Conservation (phyloP, 805 yeast genomes). For the Spathaspora boniae region DNA sequence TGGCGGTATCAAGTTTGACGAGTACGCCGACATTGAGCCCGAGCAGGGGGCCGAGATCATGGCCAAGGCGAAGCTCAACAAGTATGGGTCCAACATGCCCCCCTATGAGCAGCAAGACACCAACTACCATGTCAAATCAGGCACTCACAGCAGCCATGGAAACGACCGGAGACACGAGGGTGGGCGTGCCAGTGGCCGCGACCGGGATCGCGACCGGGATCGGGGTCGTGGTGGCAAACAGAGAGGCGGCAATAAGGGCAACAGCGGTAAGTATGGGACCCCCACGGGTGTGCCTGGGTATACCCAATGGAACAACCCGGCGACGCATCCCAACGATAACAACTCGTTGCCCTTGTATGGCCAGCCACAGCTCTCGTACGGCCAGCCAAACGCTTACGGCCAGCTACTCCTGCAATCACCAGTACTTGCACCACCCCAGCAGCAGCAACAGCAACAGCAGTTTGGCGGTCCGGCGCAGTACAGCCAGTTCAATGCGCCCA, state of each 20-base stretch:
- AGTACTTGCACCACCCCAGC: too few species aligned
- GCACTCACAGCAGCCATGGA: too few species aligned
- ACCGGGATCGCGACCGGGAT: too few species aligned
- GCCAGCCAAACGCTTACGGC: constrained; percentile 8
- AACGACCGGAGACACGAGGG: constrained; percentile 10
- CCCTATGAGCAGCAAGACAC: constrained; percentile 12
- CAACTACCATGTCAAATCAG: constrained; percentile 10
- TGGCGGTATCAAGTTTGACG: constrained; percentile 80
- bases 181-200: constrained; percentile 9
- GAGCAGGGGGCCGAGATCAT: constrained; percentile 63
- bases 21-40: constrained; percentile 66
- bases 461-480: constrained; percentile 9
- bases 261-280: constrained; percentile 9
- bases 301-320: constrained; percentile 5
- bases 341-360: constrained; percentile 7
- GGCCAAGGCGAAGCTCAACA: constrained; percentile 37
- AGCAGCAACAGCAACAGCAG: constrained; percentile 5
- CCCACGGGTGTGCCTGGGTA: constrained; percentile 9
- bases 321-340: constrained; percentile 4
- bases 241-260: constrained; percentile 12
- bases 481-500: constrained; percentile 6
- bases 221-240: constrained; percentile 10
- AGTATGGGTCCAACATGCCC: constrained; percentile 17
- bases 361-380: constrained; percentile 10
- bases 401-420: too few species aligned